Evolutionary conservation across 2,329 filamentous ascomycete species (phyloP).

Genomic region (Aspergillus transmontanensis): DNA sequence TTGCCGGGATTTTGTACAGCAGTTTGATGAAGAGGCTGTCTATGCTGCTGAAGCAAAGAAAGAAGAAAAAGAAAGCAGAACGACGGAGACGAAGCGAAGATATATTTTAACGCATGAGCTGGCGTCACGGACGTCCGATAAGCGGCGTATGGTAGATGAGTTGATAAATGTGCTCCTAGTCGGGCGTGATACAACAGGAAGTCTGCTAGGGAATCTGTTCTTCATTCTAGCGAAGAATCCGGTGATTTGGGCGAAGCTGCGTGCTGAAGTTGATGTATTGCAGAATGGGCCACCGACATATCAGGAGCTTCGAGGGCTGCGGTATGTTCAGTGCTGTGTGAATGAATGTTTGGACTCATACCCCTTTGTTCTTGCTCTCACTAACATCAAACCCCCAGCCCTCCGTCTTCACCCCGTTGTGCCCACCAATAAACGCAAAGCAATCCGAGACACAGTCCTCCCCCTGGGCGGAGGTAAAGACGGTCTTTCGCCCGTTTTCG

Average conservation of each 20-base stretch:
- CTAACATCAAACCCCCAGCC: not conserved
- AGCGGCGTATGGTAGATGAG: constrained; percentile 52
- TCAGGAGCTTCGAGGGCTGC: constrained; percentile 7
- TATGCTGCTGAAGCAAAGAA: not conserved
- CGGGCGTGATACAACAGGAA: constrained; percentile 42
- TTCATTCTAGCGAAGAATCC: constrained; percentile 34
- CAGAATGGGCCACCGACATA: constrained; percentile 8
- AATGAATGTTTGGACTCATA: constrained; percentile 10
- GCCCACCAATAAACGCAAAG: not conserved
- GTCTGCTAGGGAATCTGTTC: constrained; percentile 37
- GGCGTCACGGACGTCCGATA: constrained; percentile 51
- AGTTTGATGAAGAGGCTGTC: constrained; percentile 21
- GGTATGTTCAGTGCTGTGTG: constrained; percentile 9
- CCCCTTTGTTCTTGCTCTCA: not conserved
- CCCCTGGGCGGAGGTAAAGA: constrained; percentile 3
- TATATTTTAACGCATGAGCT: constrained; percentile 64
- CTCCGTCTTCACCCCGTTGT: constrained; percentile 2
- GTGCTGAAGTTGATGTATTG: constrained; percentile 18
- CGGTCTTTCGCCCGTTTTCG: not conserved
- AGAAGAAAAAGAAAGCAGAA: not conserved
- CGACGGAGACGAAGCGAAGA: constrained; percentile 5
- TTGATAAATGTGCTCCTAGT: constrained; percentile 42
- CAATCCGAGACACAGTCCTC: not conserved
- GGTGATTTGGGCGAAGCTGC: constrained; percentile 27
- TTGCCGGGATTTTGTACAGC: constrained; percentile 4